Evolutionary conservation across 768 basidiomycete genomes (phyloP).

Genomic region (Suillus subaureus): DNA sequence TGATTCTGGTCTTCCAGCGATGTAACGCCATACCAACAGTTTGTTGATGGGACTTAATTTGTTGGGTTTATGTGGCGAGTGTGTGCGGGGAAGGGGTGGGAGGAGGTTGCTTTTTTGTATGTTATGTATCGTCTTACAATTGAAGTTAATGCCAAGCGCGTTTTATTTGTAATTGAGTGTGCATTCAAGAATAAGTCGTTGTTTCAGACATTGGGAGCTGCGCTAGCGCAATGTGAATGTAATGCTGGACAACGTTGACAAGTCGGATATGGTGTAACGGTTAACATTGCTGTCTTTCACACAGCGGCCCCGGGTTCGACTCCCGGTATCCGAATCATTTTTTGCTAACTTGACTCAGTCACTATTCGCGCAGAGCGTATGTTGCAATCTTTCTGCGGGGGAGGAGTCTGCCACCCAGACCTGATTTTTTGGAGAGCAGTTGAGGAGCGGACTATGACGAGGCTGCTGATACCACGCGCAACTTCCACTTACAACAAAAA

Average conservation of each 20-base stretch:
- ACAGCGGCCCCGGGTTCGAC: constrained; percentile 24
- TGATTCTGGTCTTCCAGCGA: constrained; percentile 5
- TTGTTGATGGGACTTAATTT: neutral
- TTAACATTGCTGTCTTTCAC: constrained; percentile 25
- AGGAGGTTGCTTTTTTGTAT: neutral
- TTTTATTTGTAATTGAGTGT: neutral
- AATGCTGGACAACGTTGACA: neutral
- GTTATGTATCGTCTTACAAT: constrained; percentile 5
- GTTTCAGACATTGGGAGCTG: too few relatives aligned
- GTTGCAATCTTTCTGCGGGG: neutral
- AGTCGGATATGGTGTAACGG: constrained; percentile 22
- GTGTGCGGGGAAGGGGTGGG: constrained; percentile 3
- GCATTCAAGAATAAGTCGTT: neutral
- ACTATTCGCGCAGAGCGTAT: neutral
- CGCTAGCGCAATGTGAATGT: neutral
- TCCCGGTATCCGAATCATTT: constrained; percentile 22
- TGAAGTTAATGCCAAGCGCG: constrained; percentile 2
- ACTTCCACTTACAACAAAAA: too few relatives aligned
- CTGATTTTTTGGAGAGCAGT: too few relatives aligned
- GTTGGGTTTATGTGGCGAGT: neutral
- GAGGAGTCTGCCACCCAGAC: too few relatives aligned
- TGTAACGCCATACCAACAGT: neutral
- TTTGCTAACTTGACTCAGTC: neutral
- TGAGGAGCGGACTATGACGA: too few relatives aligned
- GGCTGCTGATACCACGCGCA: too few relatives aligned